These are phyloP conservation scores for Aspergillus nanangensis DNA, from an alignment of 495 filamentous ascomycete species.

Conservation along the genomic window DNA sequence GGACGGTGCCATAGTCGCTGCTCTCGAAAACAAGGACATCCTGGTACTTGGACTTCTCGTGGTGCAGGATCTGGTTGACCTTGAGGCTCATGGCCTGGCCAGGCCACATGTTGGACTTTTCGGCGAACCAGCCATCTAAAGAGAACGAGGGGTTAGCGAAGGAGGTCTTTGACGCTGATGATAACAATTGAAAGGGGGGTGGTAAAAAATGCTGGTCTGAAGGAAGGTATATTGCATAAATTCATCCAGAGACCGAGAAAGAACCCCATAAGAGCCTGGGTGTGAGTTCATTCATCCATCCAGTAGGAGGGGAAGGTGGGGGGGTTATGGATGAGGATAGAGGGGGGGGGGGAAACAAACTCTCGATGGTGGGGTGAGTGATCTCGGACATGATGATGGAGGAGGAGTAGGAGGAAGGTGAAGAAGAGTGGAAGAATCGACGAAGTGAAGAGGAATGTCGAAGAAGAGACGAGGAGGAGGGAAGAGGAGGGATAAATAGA, in stretches of 20 bases:
- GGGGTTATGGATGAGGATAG: constrained; percentile 14
- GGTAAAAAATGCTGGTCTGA: no score
- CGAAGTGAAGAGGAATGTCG: constrained; percentile 9
- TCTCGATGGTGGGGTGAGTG: constrained; percentile 57
- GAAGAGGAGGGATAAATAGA: constrained; percentile 12
- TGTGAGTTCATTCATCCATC: no score
- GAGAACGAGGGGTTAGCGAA: constrained; percentile 4
- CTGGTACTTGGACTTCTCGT: constrained; percentile 98
- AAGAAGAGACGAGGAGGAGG: constrained; percentile 8
- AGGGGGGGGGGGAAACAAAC: constrained; percentile 28
- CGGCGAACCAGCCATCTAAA: constrained; percentile 98
- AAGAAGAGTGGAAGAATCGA: background rate
- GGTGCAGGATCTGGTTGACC: constrained; percentile 95
- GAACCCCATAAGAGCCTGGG: no score
- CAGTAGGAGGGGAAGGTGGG: constrained; percentile 23
- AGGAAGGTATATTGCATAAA: no score
- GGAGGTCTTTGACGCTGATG: background rate
- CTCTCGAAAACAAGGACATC: constrained; percentile 98
- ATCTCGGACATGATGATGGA: constrained; percentile 50
- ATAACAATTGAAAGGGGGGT: constrained; percentile 3
- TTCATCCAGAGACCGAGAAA: no score
- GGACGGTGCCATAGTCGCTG: constrained; percentile 90
- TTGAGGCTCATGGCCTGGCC: constrained; percentile 98
- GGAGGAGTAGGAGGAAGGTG: constrained; percentile 6
- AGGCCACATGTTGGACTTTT: constrained; percentile 97